Evolutionary conservation across 2,329 filamentous ascomycete species (phyloP).

Genomic region (Penicillium paneum): DNA sequence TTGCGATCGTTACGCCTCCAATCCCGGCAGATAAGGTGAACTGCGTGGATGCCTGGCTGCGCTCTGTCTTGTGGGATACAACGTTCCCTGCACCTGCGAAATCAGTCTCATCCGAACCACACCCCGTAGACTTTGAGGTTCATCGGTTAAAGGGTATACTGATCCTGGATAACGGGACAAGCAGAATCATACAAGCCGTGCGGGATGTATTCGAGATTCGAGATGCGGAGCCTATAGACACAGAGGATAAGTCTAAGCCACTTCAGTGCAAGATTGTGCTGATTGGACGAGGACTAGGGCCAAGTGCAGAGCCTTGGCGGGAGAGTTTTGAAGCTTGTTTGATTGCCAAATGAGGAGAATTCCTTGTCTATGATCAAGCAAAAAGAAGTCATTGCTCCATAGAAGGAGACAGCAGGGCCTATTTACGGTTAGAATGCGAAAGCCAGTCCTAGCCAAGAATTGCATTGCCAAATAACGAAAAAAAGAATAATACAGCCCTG

Average conservation of each 20-base stretch:
- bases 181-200: slow-evolving; percentile 85
- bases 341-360: neutral
- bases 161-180: slow-evolving; percentile 59
- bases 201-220: slow-evolving; percentile 90
- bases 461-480: slow-evolving; percentile 16
- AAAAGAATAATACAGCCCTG: slow-evolving; percentile 29
- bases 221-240: slow-evolving; percentile 48
- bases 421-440: neutral
- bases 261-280: slow-evolving; percentile 46
- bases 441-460: slow-evolving; percentile 5
- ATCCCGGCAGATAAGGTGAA: slow-evolving; percentile 58
- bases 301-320: slow-evolving; percentile 32
- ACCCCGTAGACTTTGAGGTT: slow-evolving; percentile 63
- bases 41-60: slow-evolving; percentile 74
- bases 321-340: slow-evolving; percentile 35
- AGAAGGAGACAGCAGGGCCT: neutral
- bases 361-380: neutral
- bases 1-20: slow-evolving; percentile 65
- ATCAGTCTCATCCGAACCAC: slow-evolving; percentile 15
- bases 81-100: slow-evolving; percentile 24
- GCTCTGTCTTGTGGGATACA: slow-evolving; percentile 77
- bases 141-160: slow-evolving; percentile 85
- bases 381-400: neutral
- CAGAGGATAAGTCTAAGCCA: slow-evolving; percentile 17
- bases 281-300: slow-evolving; percentile 45